Base-by-base conservation (phyloP, 441 rosid species). In the Jatropha podagrica region DNA sequence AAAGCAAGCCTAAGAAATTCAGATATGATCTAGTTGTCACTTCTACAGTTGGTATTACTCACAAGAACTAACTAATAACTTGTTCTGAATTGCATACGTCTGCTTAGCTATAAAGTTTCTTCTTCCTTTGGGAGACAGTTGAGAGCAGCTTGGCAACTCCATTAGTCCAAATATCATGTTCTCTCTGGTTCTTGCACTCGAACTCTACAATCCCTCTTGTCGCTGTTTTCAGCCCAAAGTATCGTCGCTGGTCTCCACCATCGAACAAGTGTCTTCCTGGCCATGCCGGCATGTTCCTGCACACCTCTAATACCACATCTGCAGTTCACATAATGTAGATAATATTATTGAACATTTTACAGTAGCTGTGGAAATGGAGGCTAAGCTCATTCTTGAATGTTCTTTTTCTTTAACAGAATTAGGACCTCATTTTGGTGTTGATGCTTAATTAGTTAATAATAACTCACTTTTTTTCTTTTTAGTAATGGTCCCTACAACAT, bases 401-500 rank as follows among this genome's bases (percentile, higher is more conserved):
- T 44, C 5, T 3, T 26, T 23, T 8, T 23, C 8, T 0, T 9
- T n/a, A 60, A 60, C 6, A 27, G 18, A 60, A 32, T 26, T 12
- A 26, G 17, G 3, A 26, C 13, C 62, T 23, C 12, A 8, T 7
- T 58, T 23, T 1, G 58, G 18, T 6, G n/a, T 54, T 17, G 2
- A 7, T 58, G 37, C 37, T 37, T 3, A 10, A 27, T 44, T 27
- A 17, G 46, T 59, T 62, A 18, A 14, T 17, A 56, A 32, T 3
- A 15, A 77, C 86, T 77, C 78, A 92, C 98, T 90, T 82, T 95
- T 95, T 69, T 90, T 88, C 88, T 91, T 95, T 71, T 95, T 95
- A 59, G 95, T 92, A 74, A 92, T 85, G 63, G 97, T 91, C 52
- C 89, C 90, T n/a, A 87, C 95, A 0, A 88, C 95, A 78, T 89